These are phyloP conservation scores for Xerocomus minutiporus DNA, from an alignment of 1,284 basidiomycete species.

Conservation along the genomic window DNA sequence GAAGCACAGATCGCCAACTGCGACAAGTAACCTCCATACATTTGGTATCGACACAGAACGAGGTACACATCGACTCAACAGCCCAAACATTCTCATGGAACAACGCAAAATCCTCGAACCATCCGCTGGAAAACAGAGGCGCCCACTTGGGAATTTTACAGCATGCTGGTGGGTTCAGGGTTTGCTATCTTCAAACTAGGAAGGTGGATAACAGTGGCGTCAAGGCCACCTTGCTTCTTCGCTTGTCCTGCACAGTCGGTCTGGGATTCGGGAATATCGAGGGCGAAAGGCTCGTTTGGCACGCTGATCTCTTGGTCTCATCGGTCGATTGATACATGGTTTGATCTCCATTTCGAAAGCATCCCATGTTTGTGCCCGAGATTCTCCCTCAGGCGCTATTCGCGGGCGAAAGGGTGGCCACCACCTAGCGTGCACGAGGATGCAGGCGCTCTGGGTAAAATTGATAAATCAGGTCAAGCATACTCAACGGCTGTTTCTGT, in stretches of 20 bases:
- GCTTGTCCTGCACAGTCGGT: constrained; percentile 23
- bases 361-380: neutral
- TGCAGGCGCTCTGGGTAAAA: constrained; percentile 20
- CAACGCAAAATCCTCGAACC: neutral
- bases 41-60: neutral
- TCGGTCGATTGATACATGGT: constrained; percentile 3
- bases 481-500: constrained; percentile 4
- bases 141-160: neutral
- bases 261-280: constrained; percentile 27
- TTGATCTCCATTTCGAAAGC: constrained; percentile 7
- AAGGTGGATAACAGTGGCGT: neutral
- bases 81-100: neutral
- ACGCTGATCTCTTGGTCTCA: constrained; percentile 1
- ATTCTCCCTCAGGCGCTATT: neutral
- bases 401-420: constrained; percentile 9
- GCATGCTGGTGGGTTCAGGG: constrained; percentile 9
- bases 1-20: neutral
- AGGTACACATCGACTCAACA: constrained; percentile 1
- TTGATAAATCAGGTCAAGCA: constrained; percentile 13
- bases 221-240: constrained; percentile 18
- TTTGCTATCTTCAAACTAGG: constrained; percentile 1
- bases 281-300: constrained; percentile 11
- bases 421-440: constrained; percentile 20
- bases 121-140: neutral
- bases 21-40: neutral